A percentile compares a stretch with the other conserved stretches of the same genome.
Evolutionary conservation across 768 basidiomycete genomes (phyloP).

Genomic region (Tephrocybe sp.): DNA sequence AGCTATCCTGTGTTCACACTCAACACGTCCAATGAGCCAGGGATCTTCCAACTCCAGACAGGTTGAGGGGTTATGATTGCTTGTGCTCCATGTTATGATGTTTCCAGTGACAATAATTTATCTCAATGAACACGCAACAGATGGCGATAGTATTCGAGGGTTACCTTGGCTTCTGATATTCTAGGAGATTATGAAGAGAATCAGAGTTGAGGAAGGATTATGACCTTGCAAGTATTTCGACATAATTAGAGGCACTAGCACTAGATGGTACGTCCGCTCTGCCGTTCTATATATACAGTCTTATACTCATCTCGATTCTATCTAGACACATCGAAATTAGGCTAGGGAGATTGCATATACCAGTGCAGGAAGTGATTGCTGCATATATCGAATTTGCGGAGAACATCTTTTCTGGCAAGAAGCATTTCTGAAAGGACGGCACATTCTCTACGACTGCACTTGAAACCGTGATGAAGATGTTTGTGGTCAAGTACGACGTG

Average conservation of each 20-base stretch:
- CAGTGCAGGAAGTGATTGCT: constrained; percentile 19
- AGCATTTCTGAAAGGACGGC: not conserved
- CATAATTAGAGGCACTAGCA: constrained; percentile 24
- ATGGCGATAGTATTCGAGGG: constrained; percentile 10
- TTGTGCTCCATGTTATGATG: too few species aligned
- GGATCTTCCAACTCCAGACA: too few species aligned
- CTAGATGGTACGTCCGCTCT: constrained; percentile 23
- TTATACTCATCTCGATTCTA: not conserved
- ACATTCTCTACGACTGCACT: not conserved
- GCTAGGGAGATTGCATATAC: constrained; percentile 25
- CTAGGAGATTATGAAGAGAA: constrained; percentile 7
- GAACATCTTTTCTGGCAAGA: not conserved
- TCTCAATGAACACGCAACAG: too few species aligned
- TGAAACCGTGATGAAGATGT: not conserved
- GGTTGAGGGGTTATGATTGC: too few species aligned
- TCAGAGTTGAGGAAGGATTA: not conserved
- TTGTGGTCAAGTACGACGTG: not conserved
- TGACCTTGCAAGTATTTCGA: constrained; percentile 25
- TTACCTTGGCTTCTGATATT: constrained; percentile 6
- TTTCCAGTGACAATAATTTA: too few species aligned
- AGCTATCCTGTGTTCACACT: too few species aligned
- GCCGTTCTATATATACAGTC: not conserved
- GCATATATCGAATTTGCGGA: constrained; percentile 15
- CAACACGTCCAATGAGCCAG: too few species aligned
- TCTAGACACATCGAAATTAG: constrained; percentile 19